Conservation (phyloP, 2,329 filamentous ascomycete species). For the Neopestalotiopsis sp. region DNA sequence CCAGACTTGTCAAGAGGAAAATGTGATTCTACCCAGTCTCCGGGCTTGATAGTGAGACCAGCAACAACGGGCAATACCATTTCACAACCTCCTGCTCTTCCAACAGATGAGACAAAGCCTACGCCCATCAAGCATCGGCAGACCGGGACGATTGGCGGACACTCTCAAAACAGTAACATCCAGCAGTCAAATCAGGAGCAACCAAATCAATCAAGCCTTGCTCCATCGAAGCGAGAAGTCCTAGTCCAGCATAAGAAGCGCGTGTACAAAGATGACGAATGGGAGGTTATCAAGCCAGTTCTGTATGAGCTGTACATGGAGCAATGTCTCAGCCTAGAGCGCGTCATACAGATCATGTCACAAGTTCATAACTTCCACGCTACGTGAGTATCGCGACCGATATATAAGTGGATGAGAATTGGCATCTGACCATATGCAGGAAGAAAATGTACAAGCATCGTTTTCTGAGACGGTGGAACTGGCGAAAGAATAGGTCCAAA, state of each 20-base stretch:
- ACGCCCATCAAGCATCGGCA: too few relatives aligned
- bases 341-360: neutral
- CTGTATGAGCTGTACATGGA: neutral
- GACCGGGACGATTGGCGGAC: too few relatives aligned
- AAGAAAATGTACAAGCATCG: neutral
- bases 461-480: neutral
- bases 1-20: too few relatives aligned
- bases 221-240: too few relatives aligned
- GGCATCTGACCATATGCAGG: neutral
- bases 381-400: neutral
- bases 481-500: slow-evolving; percentile 3
- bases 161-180: too few relatives aligned
- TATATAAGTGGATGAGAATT: neutral
- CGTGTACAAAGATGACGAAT: neutral
- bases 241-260: neutral
- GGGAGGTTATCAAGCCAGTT: neutral
- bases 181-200: too few relatives aligned
- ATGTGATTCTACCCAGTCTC: too few relatives aligned
- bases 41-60: too few relatives aligned
- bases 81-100: too few relatives aligned
- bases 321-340: neutral
- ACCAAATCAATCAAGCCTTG: too few relatives aligned
- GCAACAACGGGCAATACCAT: too few relatives aligned
- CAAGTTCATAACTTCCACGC: neutral
- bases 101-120: too few relatives aligned